Base-by-base conservation (phyloP, 2,329 filamentous ascomycete genomes). In the Fusarium gaditjirri region DNA sequence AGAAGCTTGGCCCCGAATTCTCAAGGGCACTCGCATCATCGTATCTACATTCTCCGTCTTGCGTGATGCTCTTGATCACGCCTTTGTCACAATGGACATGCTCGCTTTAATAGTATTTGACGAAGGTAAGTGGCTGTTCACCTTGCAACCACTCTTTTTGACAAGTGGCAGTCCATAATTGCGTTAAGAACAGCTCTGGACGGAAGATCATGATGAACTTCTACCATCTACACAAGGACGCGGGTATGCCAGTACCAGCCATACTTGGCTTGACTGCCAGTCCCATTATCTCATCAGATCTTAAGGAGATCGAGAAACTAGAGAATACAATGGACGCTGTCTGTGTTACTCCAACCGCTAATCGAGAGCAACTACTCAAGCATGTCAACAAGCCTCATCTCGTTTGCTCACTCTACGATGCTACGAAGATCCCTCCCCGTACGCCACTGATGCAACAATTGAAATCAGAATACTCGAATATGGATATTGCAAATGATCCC, bases 261-360 rank as follows among this genome's bases (percentile, higher is more conserved):
- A 91, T 97, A 33, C 83, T 97, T 9, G 94, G 94, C 0, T 84
- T 97, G 29, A 95, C 92, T 11, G 94, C 94, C 2, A 97, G 93
- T 68, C 94, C 94, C 0, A 87, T 93, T 7, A 89, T 92, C 71
- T 88, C 85, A 61, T 89, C 87, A 3, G 86, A 86, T 21, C 78
- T 86, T 3, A 81, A 83, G 3, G 86, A 86, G 39, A 83, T 95
- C 19, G 82, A 87, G 79, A 78, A 80, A 8, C 86, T 97, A 11
- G 94, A 97, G 78, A 71, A 79, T 6, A 93, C 92, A 43, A 83
- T 97, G 46, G 87, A 94, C 78, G 88, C 93, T 2, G 84, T 88
- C 36, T 93, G 91, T 71, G 88, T 86, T 66, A 91, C 91, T 2
- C 94, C 94, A 0, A 91, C 88, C 6, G 76, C 87, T 4, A 89